A percentile compares a stretch with the other conserved stretches of the same genome.
Evolutionary conservation across 2,329 filamentous ascomycete genomes (phyloP).

Genomic region (Pseudogymnoascus sp.): DNA sequence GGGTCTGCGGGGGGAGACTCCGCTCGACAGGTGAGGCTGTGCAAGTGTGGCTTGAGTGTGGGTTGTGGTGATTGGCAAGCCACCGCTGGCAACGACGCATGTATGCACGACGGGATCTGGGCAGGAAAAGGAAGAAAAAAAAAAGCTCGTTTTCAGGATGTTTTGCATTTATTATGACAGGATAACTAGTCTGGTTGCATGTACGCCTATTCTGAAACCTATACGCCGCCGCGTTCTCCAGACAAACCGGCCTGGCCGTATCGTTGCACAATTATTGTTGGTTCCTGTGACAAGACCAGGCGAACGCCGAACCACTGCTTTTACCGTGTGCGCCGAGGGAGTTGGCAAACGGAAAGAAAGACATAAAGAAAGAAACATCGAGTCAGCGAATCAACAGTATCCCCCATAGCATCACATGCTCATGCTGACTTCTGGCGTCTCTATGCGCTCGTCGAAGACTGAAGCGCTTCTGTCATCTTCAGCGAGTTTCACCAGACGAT

Average conservation of each 20-base stretch:
- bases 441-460: neutral
- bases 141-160: neutral
- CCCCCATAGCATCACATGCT: neutral
- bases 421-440: neutral
- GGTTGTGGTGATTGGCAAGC: neutral
- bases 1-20: neutral
- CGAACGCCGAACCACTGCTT: neutral
- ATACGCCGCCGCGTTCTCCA: neutral
- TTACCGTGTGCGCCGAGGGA: neutral
- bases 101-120: neutral
- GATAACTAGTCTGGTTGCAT: neutral
- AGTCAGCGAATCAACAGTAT: neutral
- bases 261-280: neutral
- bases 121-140: neutral
- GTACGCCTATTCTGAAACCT: conserved; percentile 1
- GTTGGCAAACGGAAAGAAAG: neutral
- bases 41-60: neutral
- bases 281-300: neutral
- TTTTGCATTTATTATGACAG: conserved; percentile 5
- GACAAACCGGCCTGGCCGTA: neutral
- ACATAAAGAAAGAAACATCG: neutral
- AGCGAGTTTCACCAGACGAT: conserved; percentile 9
- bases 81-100: neutral
- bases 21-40: conserved; percentile 4
- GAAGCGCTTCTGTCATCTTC: conserved; percentile 5